Base-by-base conservation (phyloP, 495 filamentous ascomycete species). In the Xylona heveae region DNA sequence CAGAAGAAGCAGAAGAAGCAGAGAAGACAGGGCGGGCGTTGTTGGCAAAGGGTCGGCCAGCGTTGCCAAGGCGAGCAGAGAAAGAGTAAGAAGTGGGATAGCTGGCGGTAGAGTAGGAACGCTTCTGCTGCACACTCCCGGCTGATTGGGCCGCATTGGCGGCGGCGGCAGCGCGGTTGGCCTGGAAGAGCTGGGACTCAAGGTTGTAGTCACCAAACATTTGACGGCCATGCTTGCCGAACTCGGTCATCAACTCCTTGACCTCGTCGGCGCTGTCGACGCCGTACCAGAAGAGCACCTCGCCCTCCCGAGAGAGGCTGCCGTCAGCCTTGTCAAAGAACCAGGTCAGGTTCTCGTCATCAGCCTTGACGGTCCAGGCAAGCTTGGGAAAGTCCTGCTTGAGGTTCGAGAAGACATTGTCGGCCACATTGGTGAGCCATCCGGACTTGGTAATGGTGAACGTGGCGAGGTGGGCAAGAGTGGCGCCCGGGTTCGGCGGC, bases 271-370 rank as follows among this genome's bases (percentile, higher is more conserved):
- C 69, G 33, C 63, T 71, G 42, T 84, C 78, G 34, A 88, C 69
- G 21, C 88, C 88, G 46, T 88, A 92, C 81, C 88, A 97, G 62
- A 95, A 95, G 49, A 95, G 73, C 22, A 94, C 80, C 43, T 90
- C 73, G 33, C 80, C 81, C 31, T 79, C 68, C 20, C 71, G 66
- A 28, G 76, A 78, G 37, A 94, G 59, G 52, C 78, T 91, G 29
- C 90, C 90, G 38, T 92, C 80, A 6, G 88, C 77, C 61, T 93
- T 93, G 56, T 92, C 85, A 40, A 90, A 93, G 61, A 95, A 95
- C 88, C 88, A 97, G 18, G 78, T 82, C 44, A 97, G 61, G 50
- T 95, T 95, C 64, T 95, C 90, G 40, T 97, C 88, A 38, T 88
- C 79, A 43, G 82, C 75, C 57, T 80, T 83, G 25, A 94, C 88